Evolutionary conservation across 2,329 filamentous ascomycete genomes (phyloP), one percentile per base, ranked within the genome.

Genomic region (Paraphaeosphaeria sporulosa): DNA sequence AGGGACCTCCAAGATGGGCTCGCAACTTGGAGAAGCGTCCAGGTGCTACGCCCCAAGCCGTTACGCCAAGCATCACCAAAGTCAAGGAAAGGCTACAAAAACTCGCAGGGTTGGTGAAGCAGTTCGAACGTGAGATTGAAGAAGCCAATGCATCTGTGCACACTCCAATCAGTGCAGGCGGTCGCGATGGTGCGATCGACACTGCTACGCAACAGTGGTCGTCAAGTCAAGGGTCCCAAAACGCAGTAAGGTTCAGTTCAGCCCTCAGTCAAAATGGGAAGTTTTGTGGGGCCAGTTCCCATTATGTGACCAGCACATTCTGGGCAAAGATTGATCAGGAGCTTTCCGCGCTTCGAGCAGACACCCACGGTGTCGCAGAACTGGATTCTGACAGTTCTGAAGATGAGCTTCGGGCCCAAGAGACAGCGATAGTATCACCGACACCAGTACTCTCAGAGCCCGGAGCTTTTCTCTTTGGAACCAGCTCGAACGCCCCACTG

Each of bases 261-360:
- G 85, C 2, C 66, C 85, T 1, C 74, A 80, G 30, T 6, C 74
- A 71, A 13, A 9, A 23, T 17, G 48, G 48, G 30, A 19, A 27
- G n/a, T 36, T 50, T n/a, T 36, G 30, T 36, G 48, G 32, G 6
- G 2, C 10, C 30, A 36, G 36, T 19, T 9, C 48, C 17, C 79
- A 80, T 15, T 86, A 86, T 66, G 72, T 86, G 12, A 82, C 82
- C 58, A 85, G 78, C 61, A 81, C 81, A 15, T 86, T 87, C 64
- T 87, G 85, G 84, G 84, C 84, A 2, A 80, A 80, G 0, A 79
- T 87, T n/a, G 83, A 82, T 55, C 83, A 86, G 49, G 85, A 86
- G 79, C 83, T 85, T 36, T 30, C 48, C 15, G 48, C 30, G 10
- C 48, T 50, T 8, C 48, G 48, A 36, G 74, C 46, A 76, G 58